These are phyloP conservation scores for Picea glauca DNA, from an alignment of 75 land plant species.

Conservation along the genomic window DNA sequence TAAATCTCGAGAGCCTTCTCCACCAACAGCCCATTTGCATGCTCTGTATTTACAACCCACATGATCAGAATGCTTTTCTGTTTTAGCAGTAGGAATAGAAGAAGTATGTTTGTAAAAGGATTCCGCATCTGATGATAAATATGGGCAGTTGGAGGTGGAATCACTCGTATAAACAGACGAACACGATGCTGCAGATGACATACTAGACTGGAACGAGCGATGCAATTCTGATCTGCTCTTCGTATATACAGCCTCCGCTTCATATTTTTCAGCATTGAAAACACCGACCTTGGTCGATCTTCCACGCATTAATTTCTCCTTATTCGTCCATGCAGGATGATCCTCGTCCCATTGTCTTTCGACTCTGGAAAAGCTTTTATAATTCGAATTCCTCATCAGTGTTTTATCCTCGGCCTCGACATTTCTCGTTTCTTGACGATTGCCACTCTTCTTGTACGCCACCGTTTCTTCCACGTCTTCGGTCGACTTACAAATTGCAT, in stretches of 20 bases:
- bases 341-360: neutral
- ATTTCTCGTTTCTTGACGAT: neutral
- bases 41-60: neutral
- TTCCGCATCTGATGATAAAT: slow-evolving; percentile 6
- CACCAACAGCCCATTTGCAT: neutral
- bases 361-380: neutral
- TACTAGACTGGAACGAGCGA: neutral
- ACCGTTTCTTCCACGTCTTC: slow-evolving; percentile 4
- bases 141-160: neutral
- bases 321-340: neutral
- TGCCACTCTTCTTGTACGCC: neutral
- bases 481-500: slow-evolving; percentile 27
- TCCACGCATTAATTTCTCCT: neutral
- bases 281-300: slow-evolving; percentile 4
- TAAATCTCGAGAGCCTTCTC: slow-evolving; percentile 2
- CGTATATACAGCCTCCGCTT: no score
- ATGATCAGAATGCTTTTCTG: neutral
- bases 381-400: neutral
- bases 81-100: neutral
- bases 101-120: neutral
- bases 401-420: neutral
- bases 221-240: neutral
- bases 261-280: neutral
- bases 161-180: neutral
- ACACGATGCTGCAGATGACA: neutral